These are phyloP conservation scores for Stellera chamaejasme DNA, from an alignment of 345 rosid species.

Conservation along the genomic window DNA sequence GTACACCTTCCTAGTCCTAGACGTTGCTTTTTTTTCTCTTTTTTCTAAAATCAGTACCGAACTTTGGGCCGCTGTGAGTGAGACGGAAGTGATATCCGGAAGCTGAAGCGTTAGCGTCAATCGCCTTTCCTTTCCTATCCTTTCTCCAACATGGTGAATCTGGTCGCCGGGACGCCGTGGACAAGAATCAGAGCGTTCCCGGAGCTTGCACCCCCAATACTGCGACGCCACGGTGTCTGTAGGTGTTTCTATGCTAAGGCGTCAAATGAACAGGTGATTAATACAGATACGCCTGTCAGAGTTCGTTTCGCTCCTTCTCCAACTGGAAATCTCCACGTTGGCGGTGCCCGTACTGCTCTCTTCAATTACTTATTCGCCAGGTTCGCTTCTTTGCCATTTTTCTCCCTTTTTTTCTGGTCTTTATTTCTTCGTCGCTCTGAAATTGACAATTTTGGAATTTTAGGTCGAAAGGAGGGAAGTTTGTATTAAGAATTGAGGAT, in stretches of 20 bases:
- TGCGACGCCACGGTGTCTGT: conserved; percentile 1
- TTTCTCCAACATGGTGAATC: conserved; percentile 32
- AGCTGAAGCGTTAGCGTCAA: neutral
- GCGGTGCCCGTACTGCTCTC: conserved; percentile 97
- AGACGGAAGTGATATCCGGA: neutral
- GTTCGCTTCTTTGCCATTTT: conserved; percentile 17
- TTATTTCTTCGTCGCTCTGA: neutral
- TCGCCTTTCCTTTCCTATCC: neutral
- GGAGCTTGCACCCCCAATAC: conserved; percentile 31
- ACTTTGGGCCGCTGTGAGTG: too few relatives aligned
- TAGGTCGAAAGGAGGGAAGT: conserved; percentile 89
- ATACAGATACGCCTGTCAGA: conserved; percentile 35
- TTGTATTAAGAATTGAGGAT: conserved; percentile 85
- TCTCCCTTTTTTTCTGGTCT: too few relatives aligned
- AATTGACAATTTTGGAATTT: neutral
- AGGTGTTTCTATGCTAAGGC: conserved; percentile 31
- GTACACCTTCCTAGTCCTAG: too few relatives aligned
- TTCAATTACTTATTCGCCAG: conserved; percentile 92
- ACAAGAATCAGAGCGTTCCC: conserved; percentile 38
- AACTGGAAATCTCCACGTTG: conserved; percentile 92
- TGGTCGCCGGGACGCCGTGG: conserved; percentile 45
- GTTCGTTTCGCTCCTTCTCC: conserved; percentile 99
- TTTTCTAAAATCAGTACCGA: too few relatives aligned
- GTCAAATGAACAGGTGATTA: conserved; percentile 7
- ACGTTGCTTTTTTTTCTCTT: too few relatives aligned